Conservation (phyloP, 768 basidiomycete species). For the Pisolithus tinctorius region DNA sequence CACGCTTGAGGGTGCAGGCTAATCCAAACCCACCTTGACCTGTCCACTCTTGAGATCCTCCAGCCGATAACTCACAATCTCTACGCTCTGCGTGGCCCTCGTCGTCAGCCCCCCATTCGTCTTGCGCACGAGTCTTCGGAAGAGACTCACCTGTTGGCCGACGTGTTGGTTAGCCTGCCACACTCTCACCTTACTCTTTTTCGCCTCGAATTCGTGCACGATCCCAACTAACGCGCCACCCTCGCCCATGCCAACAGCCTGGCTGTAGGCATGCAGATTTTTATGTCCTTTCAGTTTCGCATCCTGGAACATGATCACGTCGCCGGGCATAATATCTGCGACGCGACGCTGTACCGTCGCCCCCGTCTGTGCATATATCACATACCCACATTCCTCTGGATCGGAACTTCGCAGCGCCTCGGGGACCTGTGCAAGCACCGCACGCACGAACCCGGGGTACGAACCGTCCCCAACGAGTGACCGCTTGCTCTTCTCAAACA, state of each 20-base stretch:
- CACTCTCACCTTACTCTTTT: slow-evolving; percentile 81
- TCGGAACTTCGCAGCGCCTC: slow-evolving; percentile 40
- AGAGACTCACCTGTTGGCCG: slow-evolving; percentile 62
- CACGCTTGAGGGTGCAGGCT: neutral
- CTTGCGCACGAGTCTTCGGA: slow-evolving; percentile 21
- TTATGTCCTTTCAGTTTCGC: slow-evolving; percentile 78
- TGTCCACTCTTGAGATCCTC: slow-evolving; percentile 85
- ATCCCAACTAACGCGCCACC: slow-evolving; percentile 58
- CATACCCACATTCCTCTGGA: slow-evolving; percentile 52
- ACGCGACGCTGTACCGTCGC: slow-evolving; percentile 59
- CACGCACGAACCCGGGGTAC: slow-evolving; percentile 68
- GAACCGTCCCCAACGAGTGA: slow-evolving; percentile 79
- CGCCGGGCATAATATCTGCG: slow-evolving; percentile 83
- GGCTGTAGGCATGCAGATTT: slow-evolving; percentile 67
- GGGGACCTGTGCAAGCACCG: slow-evolving; percentile 61
- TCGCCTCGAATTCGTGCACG: slow-evolving; percentile 74
- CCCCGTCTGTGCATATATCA: slow-evolving; percentile 69
- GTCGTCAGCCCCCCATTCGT: slow-evolving; percentile 29
- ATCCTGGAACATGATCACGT: slow-evolving; percentile 68
- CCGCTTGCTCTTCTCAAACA: slow-evolving; percentile 74
- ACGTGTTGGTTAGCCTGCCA: slow-evolving; percentile 86
- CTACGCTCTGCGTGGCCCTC: slow-evolving; percentile 48
- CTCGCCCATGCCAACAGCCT: slow-evolving; percentile 45
- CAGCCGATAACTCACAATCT: slow-evolving; percentile 77
- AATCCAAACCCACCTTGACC: slow-evolving; percentile 51